phyloP scores from a whole-genome alignment of 768 basidiomycete species.

The Mycena belliarum region DNA sequence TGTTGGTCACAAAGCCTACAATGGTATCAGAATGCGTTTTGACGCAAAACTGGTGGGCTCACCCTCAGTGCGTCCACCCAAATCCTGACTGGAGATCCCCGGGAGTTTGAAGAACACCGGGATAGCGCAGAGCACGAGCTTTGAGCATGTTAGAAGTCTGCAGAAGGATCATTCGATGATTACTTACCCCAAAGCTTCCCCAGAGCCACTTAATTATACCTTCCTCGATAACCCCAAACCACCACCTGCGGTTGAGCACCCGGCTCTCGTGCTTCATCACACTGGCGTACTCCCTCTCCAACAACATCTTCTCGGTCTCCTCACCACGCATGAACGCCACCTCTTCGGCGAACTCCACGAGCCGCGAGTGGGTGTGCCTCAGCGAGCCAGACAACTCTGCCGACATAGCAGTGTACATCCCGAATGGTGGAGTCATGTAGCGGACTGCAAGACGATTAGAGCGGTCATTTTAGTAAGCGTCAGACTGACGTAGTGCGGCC shows the following conservation, averaged over 20 bases:
- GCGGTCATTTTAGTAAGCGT: not conserved
- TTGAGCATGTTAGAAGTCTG: slow-evolving; percentile 9
- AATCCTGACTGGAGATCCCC: slow-evolving; percentile 63
- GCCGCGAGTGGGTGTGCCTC: slow-evolving; percentile 88
- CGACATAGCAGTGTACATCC: slow-evolving; percentile 84
- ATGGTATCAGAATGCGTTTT: not conserved
- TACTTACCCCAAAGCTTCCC: slow-evolving; percentile 88
- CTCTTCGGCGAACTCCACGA: slow-evolving; percentile 88
- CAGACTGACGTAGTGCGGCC: slow-evolving; percentile 71
- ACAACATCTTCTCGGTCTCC: slow-evolving; percentile 84
- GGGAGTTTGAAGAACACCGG: slow-evolving; percentile 91
- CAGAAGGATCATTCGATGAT: not conserved
- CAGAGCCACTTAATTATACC: slow-evolving; percentile 96
- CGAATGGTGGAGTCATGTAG: slow-evolving; percentile 87
- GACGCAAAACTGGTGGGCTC: slow-evolving; percentile 1
- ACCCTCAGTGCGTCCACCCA: slow-evolving; percentile 92
- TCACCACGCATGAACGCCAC: slow-evolving; percentile 89
- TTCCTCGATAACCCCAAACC: slow-evolving; percentile 92
- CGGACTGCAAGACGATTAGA: slow-evolving; percentile 57
- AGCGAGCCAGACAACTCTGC: slow-evolving; percentile 87
- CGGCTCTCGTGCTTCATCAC: slow-evolving; percentile 84
- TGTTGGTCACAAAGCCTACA: slow-evolving; percentile 96
- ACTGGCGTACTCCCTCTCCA: slow-evolving; percentile 86
- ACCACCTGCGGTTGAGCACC: slow-evolving; percentile 78
- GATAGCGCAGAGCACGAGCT: slow-evolving; percentile 88